phyloP scores from a whole-genome alignment of 2,329 filamentous ascomycete species.

The Paecilomyces fulvus region DNA sequence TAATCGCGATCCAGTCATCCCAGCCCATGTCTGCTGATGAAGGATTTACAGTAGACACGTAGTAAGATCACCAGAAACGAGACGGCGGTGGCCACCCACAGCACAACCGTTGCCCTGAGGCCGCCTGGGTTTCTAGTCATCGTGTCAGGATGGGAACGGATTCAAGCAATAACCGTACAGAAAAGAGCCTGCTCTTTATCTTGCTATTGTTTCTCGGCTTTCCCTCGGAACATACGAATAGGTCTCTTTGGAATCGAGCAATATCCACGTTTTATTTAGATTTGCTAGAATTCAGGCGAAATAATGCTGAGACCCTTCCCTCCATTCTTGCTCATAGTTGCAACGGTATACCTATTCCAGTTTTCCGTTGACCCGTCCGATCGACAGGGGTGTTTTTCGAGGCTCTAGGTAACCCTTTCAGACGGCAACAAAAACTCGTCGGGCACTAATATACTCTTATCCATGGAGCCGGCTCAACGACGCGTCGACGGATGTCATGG shows the following conservation, averaged over 20 bases:
- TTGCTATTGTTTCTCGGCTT: neutral
- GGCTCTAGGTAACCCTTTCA: neutral
- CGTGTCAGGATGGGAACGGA: neutral
- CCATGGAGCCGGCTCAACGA: neutral
- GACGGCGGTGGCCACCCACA: neutral
- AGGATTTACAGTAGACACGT: neutral
- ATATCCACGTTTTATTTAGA: neutral
- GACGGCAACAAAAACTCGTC: neutral
- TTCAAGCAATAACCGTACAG: neutral
- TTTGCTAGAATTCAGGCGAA: neutral
- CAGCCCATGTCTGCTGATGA: neutral
- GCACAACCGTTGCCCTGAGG: neutral
- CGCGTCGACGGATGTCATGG: neutral
- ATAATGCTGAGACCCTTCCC: neutral
- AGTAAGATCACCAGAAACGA: neutral
- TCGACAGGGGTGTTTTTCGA: neutral
- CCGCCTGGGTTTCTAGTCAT: neutral
- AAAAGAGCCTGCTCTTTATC: neutral
- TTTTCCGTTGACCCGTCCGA: neutral
- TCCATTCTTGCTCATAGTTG: neutral
- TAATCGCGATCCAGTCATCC: neutral
- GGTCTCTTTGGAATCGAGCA: neutral
- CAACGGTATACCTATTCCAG: neutral
- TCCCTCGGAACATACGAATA: neutral
- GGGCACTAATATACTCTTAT: neutral